Base-by-base conservation (phyloP, 2,329 filamentous ascomycete genomes). In the Trichoderma cornu-damae region DNA sequence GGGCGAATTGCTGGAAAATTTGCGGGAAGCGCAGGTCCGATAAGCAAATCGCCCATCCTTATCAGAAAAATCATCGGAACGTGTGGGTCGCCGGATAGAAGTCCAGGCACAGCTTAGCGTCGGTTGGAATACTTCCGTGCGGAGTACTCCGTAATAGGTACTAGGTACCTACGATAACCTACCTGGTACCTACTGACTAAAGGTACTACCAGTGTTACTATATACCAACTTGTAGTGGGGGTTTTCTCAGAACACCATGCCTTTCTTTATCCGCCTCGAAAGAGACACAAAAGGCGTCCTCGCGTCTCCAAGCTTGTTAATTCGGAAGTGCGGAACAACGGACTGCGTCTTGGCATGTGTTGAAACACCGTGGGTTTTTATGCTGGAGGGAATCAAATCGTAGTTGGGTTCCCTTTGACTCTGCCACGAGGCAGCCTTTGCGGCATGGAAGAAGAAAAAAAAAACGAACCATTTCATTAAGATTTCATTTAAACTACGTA, bases 401-500 rank as follows among this genome's bases (percentile, higher is more conserved):
- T 20, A 12, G 16, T 8, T 18, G n/a, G 43, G 5, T n/a, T n/a
- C n/a, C n/a, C n/a, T n/a, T n/a, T n/a, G n/a, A n/a, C n/a, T n/a
- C n/a, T n/a, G n/a, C n/a, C n/a, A n/a, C n/a, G n/a, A n/a, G n/a
- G n/a, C n/a, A n/a, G n/a, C n/a, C n/a, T n/a, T n/a, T n/a, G n/a
- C n/a, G n/a, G 28, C 5, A 47, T 34, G 46, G 30, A 35, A 30
- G 20, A 20, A 14, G 26, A 9, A 7, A 30, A 9, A 46, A 55
- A 37, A 55, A 46, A 28, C 52, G 34, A 47, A 37, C 47, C 52
- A 38, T 47, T 55, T 48, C 65, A 72, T 72, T 70, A 69, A 67
- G 64, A 64, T 65, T 70, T 70, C 68, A 69, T 73, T 71, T 64
- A 71, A n/a, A 65, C 70, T 72, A 73, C 69, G 67, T 72, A 70